phyloP scores from a whole-genome alignment of 495 filamentous ascomycete genomes.

The Amniculicola lignicola region DNA sequence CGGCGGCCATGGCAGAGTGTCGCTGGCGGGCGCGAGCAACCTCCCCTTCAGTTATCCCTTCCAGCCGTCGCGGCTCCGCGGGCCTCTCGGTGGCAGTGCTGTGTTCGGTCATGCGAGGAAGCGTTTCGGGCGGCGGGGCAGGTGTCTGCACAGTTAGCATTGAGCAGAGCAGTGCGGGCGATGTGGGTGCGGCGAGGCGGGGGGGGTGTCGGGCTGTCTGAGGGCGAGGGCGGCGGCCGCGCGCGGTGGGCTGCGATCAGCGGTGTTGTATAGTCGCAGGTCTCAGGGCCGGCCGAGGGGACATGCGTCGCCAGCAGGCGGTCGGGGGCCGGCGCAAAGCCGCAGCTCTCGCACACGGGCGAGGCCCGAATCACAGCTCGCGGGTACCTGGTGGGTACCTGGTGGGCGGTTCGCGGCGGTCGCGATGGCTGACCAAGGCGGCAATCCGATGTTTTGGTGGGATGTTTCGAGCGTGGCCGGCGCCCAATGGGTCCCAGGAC shows the following conservation, averaged over 20 bases:
- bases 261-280: background rate
- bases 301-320: too few relatives aligned
- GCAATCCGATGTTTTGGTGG: constrained; percentile 20
- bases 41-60: constrained; percentile 20
- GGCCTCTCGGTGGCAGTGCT: constrained; percentile 1
- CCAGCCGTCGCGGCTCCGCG: constrained; percentile 21
- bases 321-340: constrained; percentile 21
- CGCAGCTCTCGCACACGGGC: background rate
- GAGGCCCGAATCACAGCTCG: constrained; percentile 14
- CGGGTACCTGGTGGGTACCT: constrained; percentile 28
- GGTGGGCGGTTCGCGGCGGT: constrained; percentile 15
- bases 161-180: constrained; percentile 1
- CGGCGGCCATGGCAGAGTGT: constrained; percentile 32
- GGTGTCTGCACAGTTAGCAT: constrained; percentile 12
- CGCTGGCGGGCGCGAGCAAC: constrained; percentile 23
- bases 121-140: background rate
- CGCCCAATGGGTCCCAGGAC: constrained; percentile 21
- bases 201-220: background rate
- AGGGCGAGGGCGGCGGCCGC: background rate
- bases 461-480: constrained; percentile 16
- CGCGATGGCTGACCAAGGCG: background rate
- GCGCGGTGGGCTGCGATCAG: background rate
- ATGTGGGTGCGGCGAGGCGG: background rate
- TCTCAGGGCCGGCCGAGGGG: too few relatives aligned
- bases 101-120: constrained; percentile 28